Base-by-base conservation (phyloP, 352 stramenopile genomes). In the Phytophthora citrophthora region DNA sequence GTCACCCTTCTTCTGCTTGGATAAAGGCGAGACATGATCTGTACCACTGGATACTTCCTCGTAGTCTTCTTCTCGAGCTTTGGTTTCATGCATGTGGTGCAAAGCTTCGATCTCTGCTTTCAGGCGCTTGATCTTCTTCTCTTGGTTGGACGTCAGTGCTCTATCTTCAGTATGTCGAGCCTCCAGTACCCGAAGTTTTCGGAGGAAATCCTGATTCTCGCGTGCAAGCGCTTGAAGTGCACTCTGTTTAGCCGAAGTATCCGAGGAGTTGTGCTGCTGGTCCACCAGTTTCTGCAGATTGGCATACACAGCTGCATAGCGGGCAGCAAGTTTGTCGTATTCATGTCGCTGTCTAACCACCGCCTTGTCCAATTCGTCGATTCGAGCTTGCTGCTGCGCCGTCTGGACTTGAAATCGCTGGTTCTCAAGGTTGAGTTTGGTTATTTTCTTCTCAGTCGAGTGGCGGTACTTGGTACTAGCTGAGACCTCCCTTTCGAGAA, bases 91-190 rank as follows among this genome's bases (percentile, higher is more conserved):
- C 71, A 93, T 89, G 57, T 93, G 85, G 50, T 87, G 81, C 15
- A 91, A 54, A n/a, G 85, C 80, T 47, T 93, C 85, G 41, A 91
- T 84, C 62, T 93, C 85, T 15, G 78, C 83, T 6, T 77, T 70
- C 31, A 93, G 46, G 16, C 78, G 69, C 62, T 91, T 93, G 53
- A 93, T 69, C 20, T 85, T 81, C 66, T 89, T 90, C 13, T 90
- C 82, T 23, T 91, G 73, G 26, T 81, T 87, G 0, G 57, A 70
- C 0, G 79, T 61, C 1, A 88, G 67, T 2, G 64, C 53, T 54
- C 89, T 91, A 53, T 93, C 82, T 8, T 91, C 81, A 0, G 52
- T 58, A 39, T 91, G 85, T 0, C 76, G 75, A 11, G 69, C 68
- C 56, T 91, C 85, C 7, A 93, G 32, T 60, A 87, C 75, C 8